Evolutionary conservation across 2,329 filamentous ascomycete genomes (phyloP).

Genomic region (Ascochyta koolunga): DNA sequence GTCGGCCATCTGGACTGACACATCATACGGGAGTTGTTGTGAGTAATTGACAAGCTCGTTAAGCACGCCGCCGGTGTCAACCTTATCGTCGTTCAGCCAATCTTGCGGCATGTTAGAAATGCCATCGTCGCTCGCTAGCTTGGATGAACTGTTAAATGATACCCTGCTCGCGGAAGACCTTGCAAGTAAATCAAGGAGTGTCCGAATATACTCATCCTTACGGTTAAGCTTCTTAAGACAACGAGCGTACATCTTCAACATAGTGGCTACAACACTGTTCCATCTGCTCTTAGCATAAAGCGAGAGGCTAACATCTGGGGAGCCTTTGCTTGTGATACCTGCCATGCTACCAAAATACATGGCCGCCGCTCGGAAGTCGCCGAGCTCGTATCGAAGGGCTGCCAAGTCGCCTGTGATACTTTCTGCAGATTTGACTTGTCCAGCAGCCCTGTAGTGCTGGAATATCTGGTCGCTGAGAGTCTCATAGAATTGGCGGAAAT

Average conservation of each 20-base stretch:
- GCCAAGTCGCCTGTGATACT: conserved; percentile 83
- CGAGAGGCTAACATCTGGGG: conserved; percentile 8
- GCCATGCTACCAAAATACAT: conserved; percentile 79
- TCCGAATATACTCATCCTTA: conserved; percentile 78
- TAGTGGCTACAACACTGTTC: conserved; percentile 78
- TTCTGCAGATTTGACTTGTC: conserved; percentile 77
- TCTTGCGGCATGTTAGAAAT: conserved; percentile 18
- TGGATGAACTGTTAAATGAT: conserved; percentile 31
- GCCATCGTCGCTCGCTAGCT: conserved; percentile 18
- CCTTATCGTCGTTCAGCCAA: conserved; percentile 49
- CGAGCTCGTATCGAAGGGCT: conserved; percentile 77
- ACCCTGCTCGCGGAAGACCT: conserved; percentile 61
- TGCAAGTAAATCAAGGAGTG: conserved; percentile 74
- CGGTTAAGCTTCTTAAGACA: conserved; percentile 79
- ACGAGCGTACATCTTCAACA: conserved; percentile 83
- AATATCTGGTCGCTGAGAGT: conserved; percentile 84
- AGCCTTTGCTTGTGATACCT: conserved; percentile 48
- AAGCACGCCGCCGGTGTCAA: conserved; percentile 47
- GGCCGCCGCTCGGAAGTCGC: conserved; percentile 75
- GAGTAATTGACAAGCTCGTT: conserved; percentile 56
- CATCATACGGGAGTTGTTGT: conserved; percentile 61
- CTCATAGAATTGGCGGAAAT: conserved; percentile 52
- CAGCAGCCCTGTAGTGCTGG: conserved; percentile 80
- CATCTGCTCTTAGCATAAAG: conserved; percentile 81
- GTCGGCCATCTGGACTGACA: conserved; percentile 70